Conservation (phyloP, 441 rosid genomes). For the Cnidoscolus chayamansa region DNA sequence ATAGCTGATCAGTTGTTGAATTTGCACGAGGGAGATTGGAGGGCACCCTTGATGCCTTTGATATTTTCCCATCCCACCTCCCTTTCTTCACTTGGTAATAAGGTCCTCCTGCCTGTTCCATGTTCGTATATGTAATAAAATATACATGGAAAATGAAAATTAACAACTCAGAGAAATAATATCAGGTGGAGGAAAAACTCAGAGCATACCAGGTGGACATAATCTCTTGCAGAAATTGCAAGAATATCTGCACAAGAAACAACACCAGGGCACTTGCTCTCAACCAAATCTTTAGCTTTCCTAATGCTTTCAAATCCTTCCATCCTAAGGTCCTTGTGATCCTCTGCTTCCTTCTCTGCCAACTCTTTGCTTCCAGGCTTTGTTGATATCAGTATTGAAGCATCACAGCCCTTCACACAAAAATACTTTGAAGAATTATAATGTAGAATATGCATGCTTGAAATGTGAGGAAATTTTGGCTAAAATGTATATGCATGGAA, state of each 20-base stretch:
- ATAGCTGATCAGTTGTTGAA: conserved; percentile 35
- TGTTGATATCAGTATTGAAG: conserved; percentile 59
- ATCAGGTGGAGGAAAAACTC: background rate
- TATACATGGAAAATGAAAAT: too few relatives aligned
- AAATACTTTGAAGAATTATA: background rate
- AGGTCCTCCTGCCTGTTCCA: conserved; percentile 21
- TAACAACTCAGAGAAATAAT: too few relatives aligned
- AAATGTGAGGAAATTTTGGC: background rate
- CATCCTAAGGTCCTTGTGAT: conserved; percentile 41
- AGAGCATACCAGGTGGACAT: conserved; percentile 47
- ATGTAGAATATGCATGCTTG: background rate
- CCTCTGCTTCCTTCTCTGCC: conserved; percentile 57
- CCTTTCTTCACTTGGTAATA: conserved; percentile 45
- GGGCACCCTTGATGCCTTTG: conserved; percentile 46
- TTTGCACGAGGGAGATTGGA: conserved; percentile 45
- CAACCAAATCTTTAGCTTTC: conserved; percentile 65
- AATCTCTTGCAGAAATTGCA: conserved; percentile 71
- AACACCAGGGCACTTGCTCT: conserved; percentile 63
- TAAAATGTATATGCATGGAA: conserved; percentile 11
- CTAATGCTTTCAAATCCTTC: conserved; percentile 57
- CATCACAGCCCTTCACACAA: conserved; percentile 67
- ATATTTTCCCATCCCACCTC: conserved; percentile 58
- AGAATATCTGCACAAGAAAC: conserved; percentile 86
- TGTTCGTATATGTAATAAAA: background rate
- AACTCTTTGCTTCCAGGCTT: conserved; percentile 46